Evolutionary conservation across 352 stramenopile genomes (phyloP).

Genomic region (Hyphochytrium catenoides): DNA sequence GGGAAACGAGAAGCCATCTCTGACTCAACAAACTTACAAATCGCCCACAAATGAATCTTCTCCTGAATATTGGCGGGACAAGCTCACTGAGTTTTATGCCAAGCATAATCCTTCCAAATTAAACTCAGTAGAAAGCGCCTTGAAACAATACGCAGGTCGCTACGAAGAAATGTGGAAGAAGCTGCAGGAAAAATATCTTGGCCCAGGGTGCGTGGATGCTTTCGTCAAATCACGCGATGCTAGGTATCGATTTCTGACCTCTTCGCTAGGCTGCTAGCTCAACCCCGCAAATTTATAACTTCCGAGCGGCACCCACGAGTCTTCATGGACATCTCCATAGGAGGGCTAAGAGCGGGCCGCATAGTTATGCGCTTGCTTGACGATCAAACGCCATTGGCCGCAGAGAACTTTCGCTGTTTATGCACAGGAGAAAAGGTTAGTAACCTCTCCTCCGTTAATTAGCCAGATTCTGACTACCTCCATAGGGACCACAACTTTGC

Average conservation of each 20-base stretch:
- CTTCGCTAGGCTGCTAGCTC: too few relatives aligned
- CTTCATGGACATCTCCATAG: slow-evolving; percentile 3
- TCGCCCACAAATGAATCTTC: too few relatives aligned
- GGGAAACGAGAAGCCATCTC: too few relatives aligned
- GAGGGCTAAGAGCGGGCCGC: neutral
- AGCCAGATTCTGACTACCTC: too few relatives aligned
- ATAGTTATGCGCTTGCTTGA: slow-evolving; percentile 5
- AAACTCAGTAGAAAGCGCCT: slow-evolving; percentile 22
- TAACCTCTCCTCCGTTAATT: neutral
- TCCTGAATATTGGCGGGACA: too few relatives aligned
- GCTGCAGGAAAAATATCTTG: slow-evolving; percentile 43
- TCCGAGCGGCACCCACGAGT: slow-evolving; percentile 2
- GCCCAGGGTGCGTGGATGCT: too few relatives aligned
- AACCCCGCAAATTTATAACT: too few relatives aligned
- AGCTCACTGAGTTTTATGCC: slow-evolving; percentile 32
- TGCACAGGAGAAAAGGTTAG: slow-evolving; percentile 6
- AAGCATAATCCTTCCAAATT: slow-evolving; percentile 47
- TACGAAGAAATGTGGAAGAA: slow-evolving; percentile 44
- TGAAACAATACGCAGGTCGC: slow-evolving; percentile 42
- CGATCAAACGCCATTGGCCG: slow-evolving; percentile 2
- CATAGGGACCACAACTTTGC: slow-evolving; percentile 18
- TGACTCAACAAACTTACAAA: too few relatives aligned
- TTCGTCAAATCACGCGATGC: too few relatives aligned
- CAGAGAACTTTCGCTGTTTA: slow-evolving; percentile 7
- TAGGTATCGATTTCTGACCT: too few relatives aligned